Conservation (phyloP, 495 filamentous ascomycete genomes). For the Xylaria bambusicola region DNA sequence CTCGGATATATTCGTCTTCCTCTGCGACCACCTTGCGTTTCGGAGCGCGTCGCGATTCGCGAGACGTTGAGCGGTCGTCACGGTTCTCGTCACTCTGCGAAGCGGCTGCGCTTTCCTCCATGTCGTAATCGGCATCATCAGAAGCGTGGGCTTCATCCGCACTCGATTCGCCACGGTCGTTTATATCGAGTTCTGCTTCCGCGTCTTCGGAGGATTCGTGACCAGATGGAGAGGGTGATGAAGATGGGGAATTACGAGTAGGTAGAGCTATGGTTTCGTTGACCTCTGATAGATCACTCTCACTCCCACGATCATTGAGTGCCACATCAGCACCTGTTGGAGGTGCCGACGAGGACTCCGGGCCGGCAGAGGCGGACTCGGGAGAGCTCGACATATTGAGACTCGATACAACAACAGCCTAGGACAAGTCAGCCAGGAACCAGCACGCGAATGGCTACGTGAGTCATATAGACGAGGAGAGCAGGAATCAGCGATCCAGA, state of each 20-base stretch:
- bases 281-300: conserved; percentile 51
- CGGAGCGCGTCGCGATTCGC: conserved; percentile 60
- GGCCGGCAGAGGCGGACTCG: conserved; percentile 47
- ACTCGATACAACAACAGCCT: conserved; percentile 45
- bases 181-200: conserved; percentile 64
- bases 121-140: conserved; percentile 78
- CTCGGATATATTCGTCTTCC: conserved; percentile 79
- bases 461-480: conserved; percentile 30
- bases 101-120: conserved; percentile 62
- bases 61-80: conserved; percentile 66
- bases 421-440: conserved; percentile 46
- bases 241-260: conserved; percentile 18
- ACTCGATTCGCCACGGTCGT: conserved; percentile 47
- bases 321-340: conserved; percentile 27
- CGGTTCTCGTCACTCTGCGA: conserved; percentile 46
- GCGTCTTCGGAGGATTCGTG: conserved; percentile 60
- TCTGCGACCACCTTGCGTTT: conserved; percentile 76
- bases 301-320: conserved; percentile 39
- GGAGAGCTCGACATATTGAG: conserved; percentile 54
- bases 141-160: conserved; percentile 64
- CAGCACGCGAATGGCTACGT: conserved; percentile 20
- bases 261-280: conserved; percentile 34
- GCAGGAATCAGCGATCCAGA: conserved; percentile 39
- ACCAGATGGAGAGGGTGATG: conserved; percentile 44
- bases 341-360: conserved; percentile 37